Evolutionary conservation across 2,329 filamentous ascomycete genomes (phyloP), one percentile per base, ranked within the genome.

Genomic region (Cercospora zeina): DNA sequence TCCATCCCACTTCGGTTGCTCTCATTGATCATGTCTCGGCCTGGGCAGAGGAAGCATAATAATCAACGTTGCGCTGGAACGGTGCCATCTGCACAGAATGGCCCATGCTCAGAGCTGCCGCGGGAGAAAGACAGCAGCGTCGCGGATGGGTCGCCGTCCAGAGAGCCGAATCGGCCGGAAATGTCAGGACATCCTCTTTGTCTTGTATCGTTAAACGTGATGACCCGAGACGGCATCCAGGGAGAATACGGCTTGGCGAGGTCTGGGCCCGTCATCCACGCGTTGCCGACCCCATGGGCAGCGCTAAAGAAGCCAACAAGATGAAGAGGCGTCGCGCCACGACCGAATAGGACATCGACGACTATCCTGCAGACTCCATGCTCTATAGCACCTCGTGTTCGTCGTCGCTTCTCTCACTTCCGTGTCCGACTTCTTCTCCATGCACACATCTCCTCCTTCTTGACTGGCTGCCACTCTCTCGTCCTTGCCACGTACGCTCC

Each of bases 301-400:
- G 36, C 54, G 54, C 54, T 57, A 57, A 42, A 24, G 39, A 45
- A 45, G 53, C 33, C 53, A 55, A 19, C 36, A 37, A 57, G 54
- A 57, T 57, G 36, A 42, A 14, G 39, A 47, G 54, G 54, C 54
- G 54, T 27, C 31, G 27, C 39, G 37, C 54, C 54, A 47, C 30
- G 37, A 4, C 54, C 54, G 30, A 57, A 57, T 45, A 21, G 27
- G 54, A 37, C 45, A 57, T 57, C 54, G 39, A 57, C 54, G 31
- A 57, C 54, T 31, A 57, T 37, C 54, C 30, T 42, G 36, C 53
- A 55, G n/a, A 30, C 47, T 27, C 13, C 47, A 30, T 42, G 16
- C 16, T 21, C 37, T 16, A 42, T 16, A 16, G 21, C 16, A 19
- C 39, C 39, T 45, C 39, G 39, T 45, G 39, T 45, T 45, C 39